Evolutionary conservation across 108 stramenopile species (phyloP), one percentile per base, ranked within the genome.

Genomic region (Skeletonema potamos): DNA sequence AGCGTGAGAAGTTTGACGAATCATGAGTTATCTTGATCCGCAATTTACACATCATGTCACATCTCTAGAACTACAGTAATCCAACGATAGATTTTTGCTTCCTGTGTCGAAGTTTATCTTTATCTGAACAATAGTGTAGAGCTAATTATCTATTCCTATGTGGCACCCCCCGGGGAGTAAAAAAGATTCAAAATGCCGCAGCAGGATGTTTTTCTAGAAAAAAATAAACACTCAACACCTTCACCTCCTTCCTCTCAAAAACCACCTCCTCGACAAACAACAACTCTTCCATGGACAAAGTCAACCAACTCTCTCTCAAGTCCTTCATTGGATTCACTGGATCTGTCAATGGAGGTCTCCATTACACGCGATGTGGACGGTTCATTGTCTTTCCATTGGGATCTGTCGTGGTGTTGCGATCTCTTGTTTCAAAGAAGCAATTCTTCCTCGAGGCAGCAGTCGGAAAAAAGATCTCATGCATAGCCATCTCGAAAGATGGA

Each of bases 371-470:
- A 27, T 89, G 89, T 66, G 91, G 91, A 17, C 74, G 69, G 27
- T 91, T 86, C 54, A 70, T 85, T 27, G 72, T 85, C 12, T 90
- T 82, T 73, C 85, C 87, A 18, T 70, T 85, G 41, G 87, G 84
- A 22, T 84, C 84, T 10, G 65, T 81, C 28, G 57, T 80, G 27
- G 72, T 81, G 37, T 33, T 84, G 34, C 29, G 76, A 57, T 77
- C 79, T 29, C 51, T 81, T 28, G 58, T 76, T 54, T 64, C 83
- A 3, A 82, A 82, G 51, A 73, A 66, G 22, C 76, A 77, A 51
- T 68, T 87, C 29, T 96, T 96, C 51, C 72, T 94, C 44, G 85
- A 92, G 51, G 91, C 88, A 9, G 92, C 90, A 57, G 87, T 85
- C 17, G 81, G 89, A 22, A 80, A 84, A 39, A 83, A 83, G 33